Percentiles rank a stretch among this genome's conserved stretches.
phyloP scores from a whole-genome alignment of 192 early-diverging fungal species.

The Spizellomyces punctatus region DNA sequence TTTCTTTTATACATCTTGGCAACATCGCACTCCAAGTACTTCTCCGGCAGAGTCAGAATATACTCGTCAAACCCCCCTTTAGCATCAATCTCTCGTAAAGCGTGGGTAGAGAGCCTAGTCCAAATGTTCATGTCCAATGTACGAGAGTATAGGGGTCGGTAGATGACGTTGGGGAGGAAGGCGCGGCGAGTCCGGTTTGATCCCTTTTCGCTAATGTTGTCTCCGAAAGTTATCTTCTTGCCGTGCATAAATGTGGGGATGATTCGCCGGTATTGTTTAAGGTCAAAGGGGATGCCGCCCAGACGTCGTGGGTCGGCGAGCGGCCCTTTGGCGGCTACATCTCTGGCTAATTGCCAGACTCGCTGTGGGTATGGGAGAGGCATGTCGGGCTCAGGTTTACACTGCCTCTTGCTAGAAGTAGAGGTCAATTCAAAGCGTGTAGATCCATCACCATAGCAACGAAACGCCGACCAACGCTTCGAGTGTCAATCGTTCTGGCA shows the following conservation, averaged over 20 bases:
- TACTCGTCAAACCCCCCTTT: conserved; percentile 59
- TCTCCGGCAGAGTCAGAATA: conserved; percentile 32
- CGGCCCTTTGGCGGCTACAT: conserved; percentile 26
- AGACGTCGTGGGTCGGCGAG: conserved; percentile 41
- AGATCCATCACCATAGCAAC: too few relatives aligned
- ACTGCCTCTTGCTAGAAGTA: too few relatives aligned
- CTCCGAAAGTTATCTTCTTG: conserved; percentile 53
- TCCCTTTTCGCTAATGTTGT: conserved; percentile 43
- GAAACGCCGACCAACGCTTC: too few relatives aligned
- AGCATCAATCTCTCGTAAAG: conserved; percentile 46
- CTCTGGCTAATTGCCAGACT: conserved; percentile 29
- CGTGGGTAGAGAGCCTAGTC: conserved; percentile 40
- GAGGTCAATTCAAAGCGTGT: too few relatives aligned
- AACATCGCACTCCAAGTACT: conserved; percentile 31
- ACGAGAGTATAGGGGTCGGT: conserved; percentile 48
- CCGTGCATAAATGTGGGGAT: conserved; percentile 58
- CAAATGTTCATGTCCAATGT: conserved; percentile 54
- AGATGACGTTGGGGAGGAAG: conserved; percentile 53
- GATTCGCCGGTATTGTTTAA: conserved; percentile 30
- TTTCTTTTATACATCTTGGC: conserved; percentile 36
- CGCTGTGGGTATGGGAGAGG: conserved; percentile 8
- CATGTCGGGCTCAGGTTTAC: not conserved
- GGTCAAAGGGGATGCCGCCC: conserved; percentile 38
- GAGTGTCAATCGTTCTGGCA: too few relatives aligned
- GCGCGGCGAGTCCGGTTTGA: conserved; percentile 41